Evolutionary conservation across 2,329 filamentous ascomycete species (phyloP).

Genomic region (Monilinia polystroma): DNA sequence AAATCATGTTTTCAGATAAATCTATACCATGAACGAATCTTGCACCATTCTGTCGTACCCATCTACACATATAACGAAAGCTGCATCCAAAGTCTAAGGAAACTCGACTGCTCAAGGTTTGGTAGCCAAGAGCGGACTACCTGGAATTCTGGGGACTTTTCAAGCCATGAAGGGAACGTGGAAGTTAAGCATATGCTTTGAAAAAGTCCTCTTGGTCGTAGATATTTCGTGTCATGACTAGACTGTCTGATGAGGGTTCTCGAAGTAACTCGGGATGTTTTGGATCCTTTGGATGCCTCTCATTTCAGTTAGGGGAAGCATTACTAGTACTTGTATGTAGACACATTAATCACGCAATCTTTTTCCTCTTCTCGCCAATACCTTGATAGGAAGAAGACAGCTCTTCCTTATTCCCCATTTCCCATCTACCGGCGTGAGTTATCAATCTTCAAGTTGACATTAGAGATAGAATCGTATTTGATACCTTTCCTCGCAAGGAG

Average conservation of each 20-base stretch:
- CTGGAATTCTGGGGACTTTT: background rate
- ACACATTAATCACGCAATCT: background rate
- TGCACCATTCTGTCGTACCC: background rate
- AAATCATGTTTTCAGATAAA: slow-evolving; percentile 7
- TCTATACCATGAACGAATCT: background rate
- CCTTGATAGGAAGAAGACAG: background rate
- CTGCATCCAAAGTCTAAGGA: slow-evolving; percentile 4
- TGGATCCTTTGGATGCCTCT: background rate
- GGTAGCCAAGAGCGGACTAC: slow-evolving; percentile 1
- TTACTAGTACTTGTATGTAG: background rate
- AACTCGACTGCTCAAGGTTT: background rate
- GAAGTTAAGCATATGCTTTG: background rate
- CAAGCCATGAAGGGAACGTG: slow-evolving; percentile 4
- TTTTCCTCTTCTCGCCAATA: background rate
- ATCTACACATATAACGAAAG: slow-evolving; percentile 5
- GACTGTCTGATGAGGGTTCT: background rate
- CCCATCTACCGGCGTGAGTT: background rate
- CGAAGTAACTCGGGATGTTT: background rate
- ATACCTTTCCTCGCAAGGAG: no score
- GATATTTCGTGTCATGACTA: slow-evolving; percentile 5
- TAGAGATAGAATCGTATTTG: no score
- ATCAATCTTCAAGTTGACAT: background rate
- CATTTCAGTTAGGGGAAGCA: background rate
- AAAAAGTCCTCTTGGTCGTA: slow-evolving; percentile 6
- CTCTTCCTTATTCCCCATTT: no score